Percentiles rank a stretch among this genome's conserved stretches.
phyloP scores from a whole-genome alignment of 345 rosid species.

The Populus davidiana region DNA sequence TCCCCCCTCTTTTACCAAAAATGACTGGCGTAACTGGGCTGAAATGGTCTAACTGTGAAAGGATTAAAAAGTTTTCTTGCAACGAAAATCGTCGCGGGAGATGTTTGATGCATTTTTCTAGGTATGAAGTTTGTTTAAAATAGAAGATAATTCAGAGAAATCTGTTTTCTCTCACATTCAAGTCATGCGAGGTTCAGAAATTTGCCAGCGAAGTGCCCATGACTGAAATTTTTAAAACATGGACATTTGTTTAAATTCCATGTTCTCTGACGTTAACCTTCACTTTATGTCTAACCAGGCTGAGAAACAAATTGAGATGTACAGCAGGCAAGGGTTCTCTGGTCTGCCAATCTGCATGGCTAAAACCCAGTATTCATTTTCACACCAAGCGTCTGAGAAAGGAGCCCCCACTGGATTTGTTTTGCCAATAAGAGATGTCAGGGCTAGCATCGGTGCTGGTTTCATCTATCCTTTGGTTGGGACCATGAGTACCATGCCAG shows the following conservation, averaged over 20 bases:
- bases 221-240: not conserved
- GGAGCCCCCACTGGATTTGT: slow-evolving; percentile 86
- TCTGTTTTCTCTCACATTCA: not conserved
- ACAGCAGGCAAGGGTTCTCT: slow-evolving; percentile 80
- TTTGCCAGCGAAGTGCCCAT: not conserved
- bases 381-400: slow-evolving; percentile 70
- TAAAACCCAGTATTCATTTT: slow-evolving; percentile 93
- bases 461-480: slow-evolving; percentile 95
- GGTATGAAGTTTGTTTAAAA: too few species aligned
- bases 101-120: not conserved
- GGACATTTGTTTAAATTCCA: not conserved
- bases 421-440: slow-evolving; percentile 84
- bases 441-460: slow-evolving; percentile 97
- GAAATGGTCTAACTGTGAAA: not conserved
- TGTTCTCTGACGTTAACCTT: not conserved
- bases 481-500: slow-evolving; percentile 98
- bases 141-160: not conserved
- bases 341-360: slow-evolving; percentile 98
- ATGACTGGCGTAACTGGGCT: too few species aligned
- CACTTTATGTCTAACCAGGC: slow-evolving; percentile 49
- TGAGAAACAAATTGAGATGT: slow-evolving; percentile 95
- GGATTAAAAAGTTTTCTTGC: not conserved
- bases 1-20: too few species aligned
- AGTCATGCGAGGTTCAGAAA: not conserved
- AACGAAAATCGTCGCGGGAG: not conserved